A percentile compares a stretch with the other conserved stretches of the same genome.
Conservation (phyloP, 2,329 filamentous ascomycete genomes). For the Talaromyces piceae region DNA sequence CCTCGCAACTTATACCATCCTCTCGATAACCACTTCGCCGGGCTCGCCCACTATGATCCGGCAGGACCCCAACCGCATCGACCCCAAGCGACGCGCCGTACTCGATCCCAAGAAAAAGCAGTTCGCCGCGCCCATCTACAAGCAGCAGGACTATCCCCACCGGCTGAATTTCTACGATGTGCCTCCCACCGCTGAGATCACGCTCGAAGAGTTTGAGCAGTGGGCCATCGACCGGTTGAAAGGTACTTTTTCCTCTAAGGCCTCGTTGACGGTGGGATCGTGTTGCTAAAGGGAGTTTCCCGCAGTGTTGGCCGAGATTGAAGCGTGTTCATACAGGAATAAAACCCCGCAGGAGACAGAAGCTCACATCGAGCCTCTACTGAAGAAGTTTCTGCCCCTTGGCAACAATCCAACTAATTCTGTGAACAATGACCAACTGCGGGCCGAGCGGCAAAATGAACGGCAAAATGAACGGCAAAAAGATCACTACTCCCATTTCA, state of each 20-base stretch:
- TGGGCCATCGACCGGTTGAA: slow-evolving; percentile 93
- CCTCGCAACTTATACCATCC: neutral
- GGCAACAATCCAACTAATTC: slow-evolving; percentile 59
- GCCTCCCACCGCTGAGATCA: slow-evolving; percentile 88
- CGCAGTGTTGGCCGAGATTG: slow-evolving; percentile 48
- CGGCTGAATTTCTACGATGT: slow-evolving; percentile 87
- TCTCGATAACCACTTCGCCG: neutral
- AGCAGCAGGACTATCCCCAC: slow-evolving; percentile 71
- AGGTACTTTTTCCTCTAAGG: slow-evolving; percentile 40
- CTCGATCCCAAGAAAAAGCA: slow-evolving; percentile 79
- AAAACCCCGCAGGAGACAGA: slow-evolving; percentile 74
- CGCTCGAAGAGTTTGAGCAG: slow-evolving; percentile 94
- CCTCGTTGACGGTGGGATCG: neutral
- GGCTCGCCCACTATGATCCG: slow-evolving; percentile 32
- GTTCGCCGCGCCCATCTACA: slow-evolving; percentile 69
- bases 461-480: slow-evolving; percentile 77
- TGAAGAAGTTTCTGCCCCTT: slow-evolving; percentile 80
- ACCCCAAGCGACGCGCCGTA: slow-evolving; percentile 66
- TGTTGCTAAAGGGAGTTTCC: slow-evolving; percentile 7
- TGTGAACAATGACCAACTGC: slow-evolving; percentile 46
- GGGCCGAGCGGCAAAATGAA: slow-evolving; percentile 80
- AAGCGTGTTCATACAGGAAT: slow-evolving; percentile 94
- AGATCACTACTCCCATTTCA: slow-evolving; percentile 97
- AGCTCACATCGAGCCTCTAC: slow-evolving; percentile 72
- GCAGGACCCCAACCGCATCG: slow-evolving; percentile 37